A percentile compares a stretch with the other conserved stretches of the same genome.
phyloP scores from a whole-genome alignment of 768 basidiomycete genomes.

The Mycena sanguinolenta region DNA sequence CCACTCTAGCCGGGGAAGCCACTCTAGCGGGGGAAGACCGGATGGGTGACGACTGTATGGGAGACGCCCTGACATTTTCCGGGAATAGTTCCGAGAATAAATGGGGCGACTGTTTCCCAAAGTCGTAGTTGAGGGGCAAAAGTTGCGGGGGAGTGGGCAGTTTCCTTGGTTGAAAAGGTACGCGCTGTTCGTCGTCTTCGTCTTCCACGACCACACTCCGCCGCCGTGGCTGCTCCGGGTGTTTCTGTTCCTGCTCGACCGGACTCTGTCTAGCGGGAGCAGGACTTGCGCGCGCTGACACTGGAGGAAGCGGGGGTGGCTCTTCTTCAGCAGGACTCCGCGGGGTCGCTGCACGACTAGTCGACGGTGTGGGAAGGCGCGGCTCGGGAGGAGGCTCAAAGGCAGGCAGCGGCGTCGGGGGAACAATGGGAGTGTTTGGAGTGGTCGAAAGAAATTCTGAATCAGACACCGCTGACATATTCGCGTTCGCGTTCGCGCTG shows the following conservation, averaged over 20 bases:
- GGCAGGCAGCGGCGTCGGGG: constrained; percentile 65
- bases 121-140: constrained; percentile 50
- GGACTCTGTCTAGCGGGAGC: constrained; percentile 39
- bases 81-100: constrained; percentile 24
- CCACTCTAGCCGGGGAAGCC: constrained; percentile 22
- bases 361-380: constrained; percentile 59
- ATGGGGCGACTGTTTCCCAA: constrained; percentile 8
- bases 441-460: constrained; percentile 63
- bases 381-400: constrained; percentile 54
- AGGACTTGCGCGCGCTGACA: constrained; percentile 26
- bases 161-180: constrained; percentile 56
- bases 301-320: constrained; percentile 1
- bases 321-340: constrained; percentile 43
- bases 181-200: constrained; percentile 75
- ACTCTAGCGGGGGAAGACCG: not conserved
- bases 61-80: constrained; percentile 20
- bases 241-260: constrained; percentile 41
- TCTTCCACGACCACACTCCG: constrained; percentile 80
- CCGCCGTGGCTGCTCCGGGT: constrained; percentile 59
- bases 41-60: constrained; percentile 8
- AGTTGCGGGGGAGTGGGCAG: constrained; percentile 59
- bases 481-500: constrained; percentile 49
- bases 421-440: constrained; percentile 73
- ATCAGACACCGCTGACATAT: constrained; percentile 63
- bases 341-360: constrained; percentile 54